These are phyloP conservation scores for Emergomyces orientalis DNA, from an alignment of 2,329 filamentous ascomycete genomes.

Conservation along the genomic window DNA sequence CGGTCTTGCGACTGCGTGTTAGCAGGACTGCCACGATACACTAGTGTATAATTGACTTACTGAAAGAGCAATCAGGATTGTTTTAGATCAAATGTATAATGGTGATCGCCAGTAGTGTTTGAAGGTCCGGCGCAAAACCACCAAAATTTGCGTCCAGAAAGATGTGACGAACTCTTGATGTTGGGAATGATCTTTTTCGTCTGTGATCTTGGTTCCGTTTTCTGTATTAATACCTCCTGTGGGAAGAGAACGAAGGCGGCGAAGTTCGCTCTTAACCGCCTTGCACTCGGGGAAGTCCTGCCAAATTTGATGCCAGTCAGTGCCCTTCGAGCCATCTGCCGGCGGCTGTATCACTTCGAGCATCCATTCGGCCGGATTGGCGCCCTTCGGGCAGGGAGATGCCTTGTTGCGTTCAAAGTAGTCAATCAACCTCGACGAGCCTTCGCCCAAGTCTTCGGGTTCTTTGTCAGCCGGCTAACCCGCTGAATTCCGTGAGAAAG, in stretches of 20 bases:
- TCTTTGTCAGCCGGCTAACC: background rate
- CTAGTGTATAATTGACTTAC: background rate
- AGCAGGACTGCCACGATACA: background rate
- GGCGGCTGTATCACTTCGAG: constrained; percentile 32
- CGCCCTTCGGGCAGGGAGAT: constrained; percentile 45
- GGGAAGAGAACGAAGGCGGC: constrained; percentile 37
- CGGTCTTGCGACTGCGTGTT: background rate
- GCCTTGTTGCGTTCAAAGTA: constrained; percentile 60
- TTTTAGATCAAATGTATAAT: constrained; percentile 79
- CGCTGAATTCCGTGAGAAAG: background rate
- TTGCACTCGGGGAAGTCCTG: constrained; percentile 46
- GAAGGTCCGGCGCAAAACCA: constrained; percentile 66
- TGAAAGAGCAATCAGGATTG: constrained; percentile 40
- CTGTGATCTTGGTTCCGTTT: background rate
- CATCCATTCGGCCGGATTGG: constrained; percentile 71
- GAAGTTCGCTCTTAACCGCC: constrained; percentile 52
- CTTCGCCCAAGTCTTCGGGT: constrained; percentile 45
- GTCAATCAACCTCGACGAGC: constrained; percentile 47
- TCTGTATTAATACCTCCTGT: background rate
- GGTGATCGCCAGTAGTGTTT: constrained; percentile 88
- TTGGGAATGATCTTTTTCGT: background rate
- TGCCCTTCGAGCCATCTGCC: background rate
- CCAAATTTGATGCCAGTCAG: constrained; percentile 44
- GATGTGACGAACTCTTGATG: constrained; percentile 64
- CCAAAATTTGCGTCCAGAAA: constrained; percentile 55